Percentiles rank a stretch among this genome's conserved stretches.
These are phyloP conservation scores for Exophiala alcalophila DNA, from an alignment of 2,329 filamentous ascomycete species.

Conservation along the genomic window DNA sequence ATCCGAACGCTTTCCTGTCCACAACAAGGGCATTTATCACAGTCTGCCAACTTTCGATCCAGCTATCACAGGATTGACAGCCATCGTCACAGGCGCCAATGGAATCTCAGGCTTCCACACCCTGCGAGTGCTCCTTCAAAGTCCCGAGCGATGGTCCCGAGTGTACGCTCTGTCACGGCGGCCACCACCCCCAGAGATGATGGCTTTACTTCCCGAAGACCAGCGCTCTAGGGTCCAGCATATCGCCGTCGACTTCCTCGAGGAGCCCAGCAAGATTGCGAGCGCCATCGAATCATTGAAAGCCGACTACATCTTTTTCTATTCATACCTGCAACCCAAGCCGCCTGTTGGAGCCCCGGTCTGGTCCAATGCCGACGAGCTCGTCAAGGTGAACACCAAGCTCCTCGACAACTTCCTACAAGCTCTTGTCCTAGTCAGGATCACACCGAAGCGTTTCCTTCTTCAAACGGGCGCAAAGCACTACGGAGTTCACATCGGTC, in stretches of 20 bases:
- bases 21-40: conserved; percentile 46
- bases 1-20: conserved; percentile 26
- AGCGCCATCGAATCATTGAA: conserved; percentile 18
- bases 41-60: conserved; percentile 48
- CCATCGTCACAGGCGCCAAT: conserved; percentile 54
- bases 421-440: conserved; percentile 41
- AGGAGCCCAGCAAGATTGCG: conserved; percentile 33
- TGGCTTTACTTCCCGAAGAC: conserved; percentile 35
- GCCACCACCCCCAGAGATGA: conserved; percentile 38
- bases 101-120: conserved; percentile 54
- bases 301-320: conserved; percentile 53
- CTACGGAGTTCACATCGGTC: conserved; percentile 51
- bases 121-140: conserved; percentile 47
- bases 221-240: conserved; percentile 42
- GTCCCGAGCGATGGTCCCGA: conserved; percentile 48
- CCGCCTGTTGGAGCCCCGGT: conserved; percentile 45
- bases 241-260: conserved; percentile 39
- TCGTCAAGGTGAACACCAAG: conserved; percentile 46
- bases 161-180: conserved; percentile 50
- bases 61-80: conserved; percentile 44
- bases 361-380: conserved; percentile 52
- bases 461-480: conserved; percentile 54
- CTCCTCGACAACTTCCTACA: conserved; percentile 51
- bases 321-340: conserved; percentile 51
- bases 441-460: conserved; percentile 48